phyloP scores from a whole-genome alignment of 495 filamentous ascomycete species.

The Xylaria flabelliformis region DNA sequence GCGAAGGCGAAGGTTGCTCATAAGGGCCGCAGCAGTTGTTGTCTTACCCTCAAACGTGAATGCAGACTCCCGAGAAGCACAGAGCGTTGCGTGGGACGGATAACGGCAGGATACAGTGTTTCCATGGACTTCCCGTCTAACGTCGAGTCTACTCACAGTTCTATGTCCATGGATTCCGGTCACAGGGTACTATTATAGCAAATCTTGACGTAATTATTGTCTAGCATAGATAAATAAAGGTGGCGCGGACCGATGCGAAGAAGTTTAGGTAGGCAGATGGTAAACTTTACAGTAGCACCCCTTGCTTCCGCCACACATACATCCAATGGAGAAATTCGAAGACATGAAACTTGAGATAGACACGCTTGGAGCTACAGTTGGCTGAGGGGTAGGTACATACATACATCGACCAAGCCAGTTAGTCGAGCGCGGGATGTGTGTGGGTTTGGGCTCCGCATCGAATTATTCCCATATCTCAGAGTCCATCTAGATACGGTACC shows the following conservation, averaged over 20 bases:
- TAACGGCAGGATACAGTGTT: neutral
- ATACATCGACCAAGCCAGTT: constrained; percentile 9
- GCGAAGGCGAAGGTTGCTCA: constrained; percentile 13
- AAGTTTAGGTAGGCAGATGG: neutral
- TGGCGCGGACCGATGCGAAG: neutral
- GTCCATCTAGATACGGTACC: neutral
- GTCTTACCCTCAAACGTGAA: constrained; percentile 27
- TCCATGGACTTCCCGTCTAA: neutral
- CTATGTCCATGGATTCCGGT: neutral
- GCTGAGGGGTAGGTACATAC: neutral
- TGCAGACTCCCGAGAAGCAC: neutral
- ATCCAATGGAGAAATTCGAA: neutral
- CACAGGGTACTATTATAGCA: neutral
- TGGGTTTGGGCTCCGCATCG: neutral
- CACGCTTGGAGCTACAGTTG: constrained; percentile 18
- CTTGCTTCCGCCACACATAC: neutral
- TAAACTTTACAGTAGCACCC: neutral
- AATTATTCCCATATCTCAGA: neutral
- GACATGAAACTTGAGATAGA: neutral
- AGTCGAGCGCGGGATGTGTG: constrained; percentile 6
- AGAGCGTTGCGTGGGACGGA: constrained; percentile 4
- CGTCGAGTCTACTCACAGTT: neutral
- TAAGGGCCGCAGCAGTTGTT: constrained; percentile 2
- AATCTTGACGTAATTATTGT: neutral
- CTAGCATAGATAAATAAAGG: neutral